Percentiles rank a stretch among this genome's conserved stretches.
Evolutionary conservation across 2,329 filamentous ascomycete genomes (phyloP).

Genomic region (Tolypocladium amazonense): DNA sequence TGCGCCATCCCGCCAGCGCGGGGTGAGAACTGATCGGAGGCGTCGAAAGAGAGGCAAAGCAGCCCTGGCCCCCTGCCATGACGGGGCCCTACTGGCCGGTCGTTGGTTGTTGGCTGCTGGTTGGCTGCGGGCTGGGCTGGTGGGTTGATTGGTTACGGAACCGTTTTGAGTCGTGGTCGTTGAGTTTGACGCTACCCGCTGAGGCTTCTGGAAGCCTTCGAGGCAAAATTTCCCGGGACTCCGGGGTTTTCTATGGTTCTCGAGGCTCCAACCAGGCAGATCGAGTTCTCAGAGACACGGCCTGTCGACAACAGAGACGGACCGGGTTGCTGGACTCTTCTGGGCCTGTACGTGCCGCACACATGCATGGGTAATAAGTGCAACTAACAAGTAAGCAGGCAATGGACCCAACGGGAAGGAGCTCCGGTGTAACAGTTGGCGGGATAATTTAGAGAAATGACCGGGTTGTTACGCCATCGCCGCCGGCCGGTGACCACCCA

Average conservation of each 20-base stretch:
- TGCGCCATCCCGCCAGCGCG: neutral
- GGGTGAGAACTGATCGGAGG: neutral
- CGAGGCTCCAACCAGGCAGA: neutral
- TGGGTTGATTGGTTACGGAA: neutral
- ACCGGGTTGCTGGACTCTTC: neutral
- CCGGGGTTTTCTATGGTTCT: too few relatives aligned
- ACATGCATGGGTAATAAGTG: neutral
- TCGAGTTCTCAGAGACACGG: neutral
- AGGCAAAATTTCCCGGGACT: neutral
- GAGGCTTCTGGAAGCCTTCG: neutral
- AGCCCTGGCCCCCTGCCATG: neutral
- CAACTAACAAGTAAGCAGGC: neutral
- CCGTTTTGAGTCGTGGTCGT: neutral
- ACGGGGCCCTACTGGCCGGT: neutral
- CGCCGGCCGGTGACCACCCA: neutral
- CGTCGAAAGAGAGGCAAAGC: too few relatives aligned
- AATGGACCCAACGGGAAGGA: neutral
- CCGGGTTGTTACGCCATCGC: neutral
- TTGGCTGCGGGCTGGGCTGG: neutral
- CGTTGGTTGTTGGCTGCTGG: neutral
- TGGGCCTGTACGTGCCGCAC: neutral
- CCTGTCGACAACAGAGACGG: neutral
- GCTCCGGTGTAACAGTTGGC: neutral
- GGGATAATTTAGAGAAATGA: neutral
- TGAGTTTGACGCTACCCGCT: neutral